Base-by-base conservation (phyloP, 148 eudicot genomes). In the Dianthus caryophyllus region DNA sequence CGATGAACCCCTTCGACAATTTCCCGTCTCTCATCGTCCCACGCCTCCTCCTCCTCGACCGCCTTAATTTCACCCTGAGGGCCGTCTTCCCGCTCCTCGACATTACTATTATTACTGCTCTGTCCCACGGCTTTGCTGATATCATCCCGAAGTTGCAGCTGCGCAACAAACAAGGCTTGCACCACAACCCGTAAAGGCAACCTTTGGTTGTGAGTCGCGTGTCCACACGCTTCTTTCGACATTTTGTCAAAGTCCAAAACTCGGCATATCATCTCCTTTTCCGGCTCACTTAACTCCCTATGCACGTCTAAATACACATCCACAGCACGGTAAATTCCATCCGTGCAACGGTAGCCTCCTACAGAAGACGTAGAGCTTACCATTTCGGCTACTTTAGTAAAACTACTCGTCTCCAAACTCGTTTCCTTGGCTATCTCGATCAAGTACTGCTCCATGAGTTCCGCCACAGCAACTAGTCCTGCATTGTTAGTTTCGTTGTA, bases 261-360 rank as follows among this genome's bases (percentile, higher is more conserved):
- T 52, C 55, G 54, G 22, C 97, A 88, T 0, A 82, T 67, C 7
- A 81, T 82, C 62, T 86, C 90, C 36, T 56, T 77, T 53, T 86
- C 92, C 0, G 70, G 38, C 55, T 88, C 96, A 24, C 82, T 84
- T 38, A 91, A 51, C 46, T 80, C 68, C 47, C 41, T 72, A 31
- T 88, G 92, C 43, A 80, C 82, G 17, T 83, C 84, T 22, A 91
- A 53, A 74, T 77, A 88, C 0, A 78, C 63, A 26, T 85, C 87
- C 5, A 91, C 75, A 0, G 97, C 96, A 26, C 85, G 74, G 76
- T 91, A 91, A 25, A 91, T 61, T 15, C 84, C 88, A 49, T 88
- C 96, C 0, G 76, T 81, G 63, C 24, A 65, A 36, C 83, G 72
- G 5, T 70, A 61, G 2, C 62, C 62, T 31, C 79, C 90, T 9